A percentile compares a stretch with the other conserved stretches of the same genome.
Conservation (phyloP, 2,329 filamentous ascomycete genomes). For the Pyricularia sp. region DNA sequence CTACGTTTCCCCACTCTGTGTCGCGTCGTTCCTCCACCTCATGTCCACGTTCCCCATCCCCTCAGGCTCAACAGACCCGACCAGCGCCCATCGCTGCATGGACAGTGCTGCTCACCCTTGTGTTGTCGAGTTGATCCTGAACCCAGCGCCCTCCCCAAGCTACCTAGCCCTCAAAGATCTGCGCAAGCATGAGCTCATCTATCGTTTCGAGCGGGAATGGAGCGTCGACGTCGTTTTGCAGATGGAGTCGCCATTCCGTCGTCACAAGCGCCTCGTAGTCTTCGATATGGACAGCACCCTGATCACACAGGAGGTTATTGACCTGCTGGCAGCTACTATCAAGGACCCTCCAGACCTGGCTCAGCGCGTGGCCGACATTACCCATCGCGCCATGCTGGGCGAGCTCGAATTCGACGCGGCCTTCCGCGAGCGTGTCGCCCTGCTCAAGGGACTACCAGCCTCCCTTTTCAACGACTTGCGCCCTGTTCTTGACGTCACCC, state of each 20-base stretch:
- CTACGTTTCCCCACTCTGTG: constrained; percentile 51
- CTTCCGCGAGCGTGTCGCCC: constrained; percentile 63
- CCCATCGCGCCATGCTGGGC: constrained; percentile 86
- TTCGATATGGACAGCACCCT: constrained; percentile 99
- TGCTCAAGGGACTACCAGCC: constrained; percentile 69
- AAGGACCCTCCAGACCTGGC: constrained; percentile 57
- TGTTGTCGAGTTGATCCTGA: constrained; percentile 54
- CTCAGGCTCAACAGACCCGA: constrained; percentile 35
- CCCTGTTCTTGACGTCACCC: constrained; percentile 64
- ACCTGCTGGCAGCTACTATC: constrained; percentile 77
- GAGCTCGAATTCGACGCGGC: constrained; percentile 85
- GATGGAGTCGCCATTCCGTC: constrained; percentile 57
- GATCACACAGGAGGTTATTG: constrained; percentile 95
- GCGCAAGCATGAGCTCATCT: constrained; percentile 68
- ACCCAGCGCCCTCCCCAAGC: constrained; percentile 44
- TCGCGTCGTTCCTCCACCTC: constrained; percentile 52
- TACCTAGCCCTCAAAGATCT: constrained; percentile 57
- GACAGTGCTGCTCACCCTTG: constrained; percentile 45
- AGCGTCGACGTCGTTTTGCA: constrained; percentile 77
- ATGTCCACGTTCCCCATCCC: constrained; percentile 49
- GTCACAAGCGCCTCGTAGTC: constrained; percentile 74
- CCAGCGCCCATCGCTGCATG: constrained; percentile 51
- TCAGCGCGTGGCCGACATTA: constrained; percentile 75
- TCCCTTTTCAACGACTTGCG: constrained; percentile 70
- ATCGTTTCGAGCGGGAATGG: constrained; percentile 78